phyloP scores from a whole-genome alignment of 257 asterid species.

The Solanum sejunctum region DNA sequence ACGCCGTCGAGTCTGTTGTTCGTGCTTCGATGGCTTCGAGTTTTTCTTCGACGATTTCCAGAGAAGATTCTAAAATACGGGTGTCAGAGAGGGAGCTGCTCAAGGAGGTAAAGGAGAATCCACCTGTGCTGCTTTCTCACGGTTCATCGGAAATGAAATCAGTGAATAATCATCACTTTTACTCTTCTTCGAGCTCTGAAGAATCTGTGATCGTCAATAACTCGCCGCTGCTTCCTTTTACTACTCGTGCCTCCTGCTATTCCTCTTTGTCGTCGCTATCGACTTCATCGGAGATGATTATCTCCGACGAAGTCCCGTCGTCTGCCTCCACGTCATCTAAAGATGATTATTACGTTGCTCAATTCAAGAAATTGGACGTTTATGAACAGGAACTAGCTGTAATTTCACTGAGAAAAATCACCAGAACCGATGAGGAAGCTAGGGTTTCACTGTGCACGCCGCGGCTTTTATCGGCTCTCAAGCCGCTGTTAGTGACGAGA shows the following conservation, averaged over 20 bases:
- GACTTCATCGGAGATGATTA: constrained; percentile 44
- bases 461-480: constrained; percentile 49
- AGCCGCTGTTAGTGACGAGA: constrained; percentile 42
- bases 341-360: constrained; percentile 26
- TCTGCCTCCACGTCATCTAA: constrained; percentile 15
- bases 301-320: constrained; percentile 23
- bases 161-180: constrained; percentile 11
- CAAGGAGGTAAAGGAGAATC: constrained; percentile 31
- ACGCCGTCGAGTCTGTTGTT: constrained; percentile 31
- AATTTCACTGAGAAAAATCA: constrained; percentile 52
- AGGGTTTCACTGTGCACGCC: constrained; percentile 53
- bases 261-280: constrained; percentile 62
- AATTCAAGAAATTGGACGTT: constrained; percentile 40
- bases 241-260: constrained; percentile 61
- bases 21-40: constrained; percentile 15
- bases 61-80: constrained; percentile 5
- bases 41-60: not conserved
- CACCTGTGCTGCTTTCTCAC: constrained; percentile 31
- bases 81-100: constrained; percentile 44
- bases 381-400: constrained; percentile 76
- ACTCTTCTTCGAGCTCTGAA: constrained; percentile 59
- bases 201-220: constrained; percentile 79
- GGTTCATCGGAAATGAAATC: constrained; percentile 42
- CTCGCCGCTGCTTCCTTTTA: constrained; percentile 53
- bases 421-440: constrained; percentile 45